phyloP scores from a whole-genome alignment of 345 rosid genomes.

The Salix exigua region DNA sequence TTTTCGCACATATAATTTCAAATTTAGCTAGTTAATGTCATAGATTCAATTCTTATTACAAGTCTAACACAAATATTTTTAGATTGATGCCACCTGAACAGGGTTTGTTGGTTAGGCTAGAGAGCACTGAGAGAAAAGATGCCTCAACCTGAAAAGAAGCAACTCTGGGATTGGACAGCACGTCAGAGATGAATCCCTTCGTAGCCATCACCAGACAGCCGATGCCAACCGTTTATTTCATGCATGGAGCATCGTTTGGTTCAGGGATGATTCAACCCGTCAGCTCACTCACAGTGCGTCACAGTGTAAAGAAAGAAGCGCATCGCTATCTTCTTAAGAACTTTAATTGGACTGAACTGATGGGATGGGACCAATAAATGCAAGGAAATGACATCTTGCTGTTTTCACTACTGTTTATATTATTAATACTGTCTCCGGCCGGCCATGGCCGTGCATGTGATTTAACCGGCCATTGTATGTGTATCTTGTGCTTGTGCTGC shows the following conservation, averaged over 20 bases:
- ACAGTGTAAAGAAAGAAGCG: no score
- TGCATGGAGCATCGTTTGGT: not conserved
- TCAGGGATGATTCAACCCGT: not conserved
- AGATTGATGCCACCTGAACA: not conserved
- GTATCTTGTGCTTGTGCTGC: not conserved
- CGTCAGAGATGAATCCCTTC: not conserved
- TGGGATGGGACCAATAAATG: constrained; percentile 6
- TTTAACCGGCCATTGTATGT: no score
- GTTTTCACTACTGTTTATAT: not conserved
- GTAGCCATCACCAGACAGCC: not conserved
- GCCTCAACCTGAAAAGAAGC: constrained; percentile 5
- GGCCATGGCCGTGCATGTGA: not conserved
- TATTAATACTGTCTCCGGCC: no score
- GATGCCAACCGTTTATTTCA: no score
- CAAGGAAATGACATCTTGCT: not conserved
- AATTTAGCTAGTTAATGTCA: no score
- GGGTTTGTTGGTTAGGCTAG: not conserved
- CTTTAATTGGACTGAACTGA: not conserved
- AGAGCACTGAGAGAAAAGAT: not conserved
- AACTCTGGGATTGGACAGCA: constrained; percentile 17
- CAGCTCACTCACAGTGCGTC: not conserved
- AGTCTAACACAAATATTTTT: no score
- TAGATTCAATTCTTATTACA: no score
- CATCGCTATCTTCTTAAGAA: not conserved
- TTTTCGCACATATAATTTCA: no score